Evolutionary conservation across 2,329 filamentous ascomycete species (phyloP), one percentile per base, ranked within the genome.

Genomic region (Fragosphaeria purpurea): DNA sequence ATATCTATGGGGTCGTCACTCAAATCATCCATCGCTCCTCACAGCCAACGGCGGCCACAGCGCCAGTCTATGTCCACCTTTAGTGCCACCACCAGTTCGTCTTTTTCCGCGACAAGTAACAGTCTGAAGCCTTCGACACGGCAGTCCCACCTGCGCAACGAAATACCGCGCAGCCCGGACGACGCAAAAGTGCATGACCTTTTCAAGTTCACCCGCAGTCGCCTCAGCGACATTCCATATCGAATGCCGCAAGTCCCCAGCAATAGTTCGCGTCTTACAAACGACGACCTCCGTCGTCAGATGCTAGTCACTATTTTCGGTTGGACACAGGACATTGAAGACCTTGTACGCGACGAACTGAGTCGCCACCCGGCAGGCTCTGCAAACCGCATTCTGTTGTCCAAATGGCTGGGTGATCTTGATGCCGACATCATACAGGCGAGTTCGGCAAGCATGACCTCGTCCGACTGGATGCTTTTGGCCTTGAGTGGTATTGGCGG

Each of bases 251-350:
- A 83, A 0, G 75, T 81, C 11, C 67, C 73, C 1, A 59, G 74
- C 11, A 77, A 84, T 56, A 75, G 80, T 50, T 66, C 71, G 4
- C 76, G 75, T 33, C 67, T 88, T 31, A 86, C 85, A 4, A 83
- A 83, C 54, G 85, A 96, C 58, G 84, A 95, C 57, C 75, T 96
- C 43, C 82, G 91, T 45, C 78, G 77, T 44, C 90, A 96, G 65
- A 96, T 98, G 90, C 76, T 98, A 5, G 87, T 78, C 58, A 85
- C 90, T 6, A 89, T 98, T 2, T 98, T 98, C 65, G 93, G 93
- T 4, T 98, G 93, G 90, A 83, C 91, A 48, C 83, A 83, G 50
- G 88, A 95, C 58, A 82, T 91, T 41, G 78, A 88, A 44, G 83
- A 83, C 43, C 69, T 98, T 46, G 80, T 98, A 49, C 79, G 82